Conservation (phyloP, 1,139 yeast genomes). For the Zygoascus hellenicus region DNA sequence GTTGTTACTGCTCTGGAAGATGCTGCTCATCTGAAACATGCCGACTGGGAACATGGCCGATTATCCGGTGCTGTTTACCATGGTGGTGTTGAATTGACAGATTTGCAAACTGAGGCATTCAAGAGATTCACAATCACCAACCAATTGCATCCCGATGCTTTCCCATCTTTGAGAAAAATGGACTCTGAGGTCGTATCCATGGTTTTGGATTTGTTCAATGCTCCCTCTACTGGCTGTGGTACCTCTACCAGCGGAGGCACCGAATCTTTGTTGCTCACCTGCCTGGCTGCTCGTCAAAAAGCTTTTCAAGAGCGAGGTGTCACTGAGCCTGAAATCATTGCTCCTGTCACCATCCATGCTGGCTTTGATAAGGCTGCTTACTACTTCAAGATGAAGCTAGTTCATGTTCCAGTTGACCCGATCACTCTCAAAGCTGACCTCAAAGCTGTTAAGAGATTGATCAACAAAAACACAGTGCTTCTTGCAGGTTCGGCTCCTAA, state of each 20-base stretch:
- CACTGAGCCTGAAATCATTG: conserved; percentile 75
- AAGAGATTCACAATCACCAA: conserved; percentile 77
- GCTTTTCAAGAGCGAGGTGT: conserved; percentile 62
- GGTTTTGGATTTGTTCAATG: conserved; percentile 77
- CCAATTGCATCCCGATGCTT: conserved; percentile 94
- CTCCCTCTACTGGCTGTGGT: conserved; percentile 69
- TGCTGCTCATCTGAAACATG: conserved; percentile 46
- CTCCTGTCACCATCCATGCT: conserved; percentile 89
- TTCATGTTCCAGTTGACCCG: conserved; percentile 74
- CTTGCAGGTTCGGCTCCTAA: conserved; percentile 94
- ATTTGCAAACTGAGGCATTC: conserved; percentile 72
- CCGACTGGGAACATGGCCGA: conserved; percentile 77
- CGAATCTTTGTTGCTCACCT: conserved; percentile 79
- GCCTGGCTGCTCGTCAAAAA: conserved; percentile 71
- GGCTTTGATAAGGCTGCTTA: conserved; percentile 92
- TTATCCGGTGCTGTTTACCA: conserved; percentile 96
- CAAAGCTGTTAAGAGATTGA: conserved; percentile 52
- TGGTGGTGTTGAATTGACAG: conserved; percentile 72
- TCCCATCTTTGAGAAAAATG: conserved; percentile 95
- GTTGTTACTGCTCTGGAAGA: conserved; percentile 43
- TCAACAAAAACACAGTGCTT: conserved; percentile 74
- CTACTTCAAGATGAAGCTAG: conserved; percentile 81
- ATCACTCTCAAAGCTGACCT: conserved; percentile 63
- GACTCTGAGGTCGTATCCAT: conserved; percentile 91
- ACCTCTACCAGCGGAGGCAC: conserved; percentile 98